These are phyloP conservation scores for Lagerstroemia speciosa DNA, from an alignment of 345 rosid genomes.

Conservation along the genomic window DNA sequence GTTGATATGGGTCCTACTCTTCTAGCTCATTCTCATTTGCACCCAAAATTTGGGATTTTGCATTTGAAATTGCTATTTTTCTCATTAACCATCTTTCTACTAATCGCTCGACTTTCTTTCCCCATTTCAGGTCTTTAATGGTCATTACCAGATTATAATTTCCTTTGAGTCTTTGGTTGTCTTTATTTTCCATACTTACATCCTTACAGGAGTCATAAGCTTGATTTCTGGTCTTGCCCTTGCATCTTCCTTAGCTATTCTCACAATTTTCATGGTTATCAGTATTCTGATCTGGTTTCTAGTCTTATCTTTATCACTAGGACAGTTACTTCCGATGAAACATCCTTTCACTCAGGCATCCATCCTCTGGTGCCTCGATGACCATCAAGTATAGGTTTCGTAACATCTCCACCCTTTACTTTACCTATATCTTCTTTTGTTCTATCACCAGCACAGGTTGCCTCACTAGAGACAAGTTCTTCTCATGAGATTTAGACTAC, in stretches of 20 bases:
- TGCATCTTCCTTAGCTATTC: not conserved
- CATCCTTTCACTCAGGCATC: too few relatives aligned
- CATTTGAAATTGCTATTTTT: not conserved
- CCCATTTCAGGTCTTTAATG: not conserved
- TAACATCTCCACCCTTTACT: too few relatives aligned
- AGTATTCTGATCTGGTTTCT: not conserved
- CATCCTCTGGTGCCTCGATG: too few relatives aligned
- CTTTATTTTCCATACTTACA: not conserved
- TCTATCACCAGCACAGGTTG: too few relatives aligned
- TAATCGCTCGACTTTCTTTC: not conserved
- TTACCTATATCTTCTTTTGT: too few relatives aligned
- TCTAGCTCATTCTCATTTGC: not conserved
- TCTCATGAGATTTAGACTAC: too few relatives aligned
- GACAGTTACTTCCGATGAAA: too few relatives aligned
- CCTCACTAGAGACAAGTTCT: too few relatives aligned
- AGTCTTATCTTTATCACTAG: not conserved
- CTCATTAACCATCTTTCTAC: not conserved
- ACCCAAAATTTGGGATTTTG: not conserved
- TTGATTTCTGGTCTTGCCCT: not conserved
- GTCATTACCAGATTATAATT: not conserved
- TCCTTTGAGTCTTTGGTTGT: slow-evolving; percentile 1
- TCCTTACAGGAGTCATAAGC: not conserved
- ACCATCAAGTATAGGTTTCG: too few relatives aligned
- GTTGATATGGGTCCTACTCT: too few relatives aligned
- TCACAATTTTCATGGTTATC: not conserved